Evolutionary conservation across 2,329 filamentous ascomycete genomes (phyloP), one percentile per base, ranked within the genome.

Genomic region (Xylaria multiplex): DNA sequence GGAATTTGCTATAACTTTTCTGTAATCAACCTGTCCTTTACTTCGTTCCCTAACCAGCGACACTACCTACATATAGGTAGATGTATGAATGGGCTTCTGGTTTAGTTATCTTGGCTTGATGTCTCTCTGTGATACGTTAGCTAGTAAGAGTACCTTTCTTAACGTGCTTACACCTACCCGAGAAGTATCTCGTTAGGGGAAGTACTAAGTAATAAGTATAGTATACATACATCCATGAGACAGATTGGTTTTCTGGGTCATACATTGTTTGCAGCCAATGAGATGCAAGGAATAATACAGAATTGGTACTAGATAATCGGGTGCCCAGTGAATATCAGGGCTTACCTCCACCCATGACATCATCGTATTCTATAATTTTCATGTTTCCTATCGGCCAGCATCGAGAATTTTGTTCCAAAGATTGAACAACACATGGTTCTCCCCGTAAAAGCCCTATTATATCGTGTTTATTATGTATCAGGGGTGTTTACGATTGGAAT

Each of bases 341-440:
- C 27, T 46, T 43, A 50, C 50, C 32, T 43, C 30, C 5, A 9
- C 27, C 43, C 1, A 58, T 65, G 62, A 65, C 62, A 62, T 65
- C 62, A 65, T 57, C 40, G 30, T 27, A 14, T 46, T 24, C 22
- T 22, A 19, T 2, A 9, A 14, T 19, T 32, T 43, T 30, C 8
- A 54, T 42, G 27, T 35, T 52, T 5, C 27, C 27, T 27, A 27
- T 27, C 27, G 27, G 27, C 27, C 27, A 5, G 27, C 27, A 27
- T 27, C 27, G 27, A 27, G 27, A 27, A 27, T 27, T 3, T 27
- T 27, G 27, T 27, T 27, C 27, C 2, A 27, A 27, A 27, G 2
- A 27, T 27, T 27, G 27, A 27, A 27, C 27, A 27, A 27, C 5
- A 27, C 27, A 27, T 1, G 5, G 27, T 27, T 27, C 27, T 27